These are phyloP conservation scores for Neodidymelliopsis sp. DNA, from an alignment of 2,329 filamentous ascomycete species.

Conservation along the genomic window DNA sequence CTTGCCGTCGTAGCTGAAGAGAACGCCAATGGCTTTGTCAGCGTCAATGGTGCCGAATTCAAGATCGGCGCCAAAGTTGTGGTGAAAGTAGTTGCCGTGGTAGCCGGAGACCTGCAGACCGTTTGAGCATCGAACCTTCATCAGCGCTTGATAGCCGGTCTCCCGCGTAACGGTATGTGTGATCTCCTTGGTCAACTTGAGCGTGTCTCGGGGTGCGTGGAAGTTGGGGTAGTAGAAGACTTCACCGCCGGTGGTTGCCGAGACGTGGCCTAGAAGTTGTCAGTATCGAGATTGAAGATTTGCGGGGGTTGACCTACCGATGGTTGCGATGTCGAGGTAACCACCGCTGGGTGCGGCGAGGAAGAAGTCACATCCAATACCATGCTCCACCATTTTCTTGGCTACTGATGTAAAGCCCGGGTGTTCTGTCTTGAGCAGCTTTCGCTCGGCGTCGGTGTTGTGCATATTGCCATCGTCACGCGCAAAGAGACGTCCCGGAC, in stretches of 20 bases:
- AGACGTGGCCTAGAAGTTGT: slow-evolving; percentile 70
- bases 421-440: slow-evolving; percentile 89
- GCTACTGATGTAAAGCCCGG: slow-evolving; percentile 85
- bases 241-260: slow-evolving; percentile 90
- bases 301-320: slow-evolving; percentile 65
- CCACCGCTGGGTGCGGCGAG: slow-evolving; percentile 87
- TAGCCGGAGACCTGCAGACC: slow-evolving; percentile 93
- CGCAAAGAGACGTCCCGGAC: slow-evolving; percentile 83
- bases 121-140: slow-evolving; percentile 98
- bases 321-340: slow-evolving; percentile 91
- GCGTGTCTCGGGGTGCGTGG: slow-evolving; percentile 81
- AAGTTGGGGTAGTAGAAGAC: slow-evolving; percentile 98
- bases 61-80: slow-evolving; percentile 92
- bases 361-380: slow-evolving; percentile 93
- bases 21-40: slow-evolving; percentile 90
- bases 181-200: slow-evolving; percentile 85
- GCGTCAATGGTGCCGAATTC: slow-evolving; percentile 92
- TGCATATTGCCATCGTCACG: slow-evolving; percentile 88
- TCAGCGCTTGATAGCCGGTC: slow-evolving; percentile 92
- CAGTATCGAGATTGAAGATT: background rate
- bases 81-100: slow-evolving; percentile 94
- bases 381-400: slow-evolving; percentile 84
- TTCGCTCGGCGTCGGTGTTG: slow-evolving; percentile 84
- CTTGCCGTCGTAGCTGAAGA: slow-evolving; percentile 96
- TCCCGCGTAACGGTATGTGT: slow-evolving; percentile 86